Evolutionary conservation across 176 grass and related monocot genomes (phyloP), one percentile per base, ranked within the genome.

Genomic region (Aegilops longissima): DNA sequence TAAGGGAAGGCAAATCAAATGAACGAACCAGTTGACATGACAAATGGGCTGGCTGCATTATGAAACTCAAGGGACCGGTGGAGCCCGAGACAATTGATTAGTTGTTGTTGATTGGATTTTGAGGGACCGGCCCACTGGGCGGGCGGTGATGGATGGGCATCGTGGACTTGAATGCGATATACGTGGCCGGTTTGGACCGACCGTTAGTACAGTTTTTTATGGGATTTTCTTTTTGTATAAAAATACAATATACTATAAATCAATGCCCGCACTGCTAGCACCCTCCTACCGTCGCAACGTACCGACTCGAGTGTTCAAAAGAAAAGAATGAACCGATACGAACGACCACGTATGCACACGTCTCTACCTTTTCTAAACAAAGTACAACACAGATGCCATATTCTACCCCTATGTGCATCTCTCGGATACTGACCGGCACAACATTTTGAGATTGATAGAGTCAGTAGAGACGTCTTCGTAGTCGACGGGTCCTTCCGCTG

Each of bases 31-130:
- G 4, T 23, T 30, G 25, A 12, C 45, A 33, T 76, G 73, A 54
- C 73, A 76, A 76, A 76, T 76, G 73, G 44, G 73, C 45, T 25
- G 25, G 45, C 45, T 76, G 16, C 8, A 54, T 76, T 5, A 76
- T 52, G 44, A 4, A 30, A 45, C 39, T 3, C 1, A 7, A 52
- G 42, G 70, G 68, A 5, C 68, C 66, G 0, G 34, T 70, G 68
- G 34, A 39, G 34, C 18, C 17, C 18, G 4, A 21, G 24, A 73
- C 49, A 38, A 7, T 73, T 24, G 6, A 21, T 44, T 44, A 12
- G 42, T 45, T 2, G 39, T 7, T 47, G 1, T 39, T 44, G 42
- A 73, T 25, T 73, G 42, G 73, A 76, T 49, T 75, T 10, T 7
- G 72, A 27, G 42, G 23, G 66, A 1, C n/a, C 72, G 72, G 72